phyloP scores from a whole-genome alignment of 2,329 filamentous ascomycete species.

The Sarocladiaceae sp. region DNA sequence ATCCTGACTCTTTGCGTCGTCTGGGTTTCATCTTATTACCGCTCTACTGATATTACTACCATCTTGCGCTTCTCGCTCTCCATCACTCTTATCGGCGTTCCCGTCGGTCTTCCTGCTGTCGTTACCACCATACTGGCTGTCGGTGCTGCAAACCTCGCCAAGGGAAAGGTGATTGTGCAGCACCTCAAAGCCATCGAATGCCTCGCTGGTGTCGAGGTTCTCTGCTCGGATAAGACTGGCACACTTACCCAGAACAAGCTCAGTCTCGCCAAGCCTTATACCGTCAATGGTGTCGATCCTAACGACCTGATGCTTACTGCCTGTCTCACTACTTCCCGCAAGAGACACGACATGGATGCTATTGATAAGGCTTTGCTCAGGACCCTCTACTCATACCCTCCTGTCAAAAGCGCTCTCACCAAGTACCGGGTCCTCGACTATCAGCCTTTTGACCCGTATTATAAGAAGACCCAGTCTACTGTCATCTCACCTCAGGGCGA shows the following conservation, averaged over 20 bases:
- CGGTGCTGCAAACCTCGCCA: constrained; percentile 84
- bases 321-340: constrained; percentile 83
- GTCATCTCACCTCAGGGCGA: constrained; percentile 82
- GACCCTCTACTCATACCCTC: constrained; percentile 75
- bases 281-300: constrained; percentile 73
- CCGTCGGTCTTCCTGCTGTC: constrained; percentile 88
- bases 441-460: constrained; percentile 86
- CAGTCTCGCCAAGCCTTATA: constrained; percentile 79
- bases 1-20: constrained; percentile 76
- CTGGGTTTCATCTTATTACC: constrained; percentile 89
- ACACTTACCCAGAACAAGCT: constrained; percentile 94
- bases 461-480: constrained; percentile 84
- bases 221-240: constrained; percentile 92
- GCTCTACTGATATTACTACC: constrained; percentile 71
- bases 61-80: constrained; percentile 84
- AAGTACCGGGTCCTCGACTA: constrained; percentile 85
- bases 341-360: constrained; percentile 93
- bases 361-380: constrained; percentile 96
- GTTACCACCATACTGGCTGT: constrained; percentile 95
- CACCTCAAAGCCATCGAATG: constrained; percentile 91
- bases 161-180: constrained; percentile 91
- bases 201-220: constrained; percentile 86
- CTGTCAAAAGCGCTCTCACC: constrained; percentile 73
- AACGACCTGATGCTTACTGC: constrained; percentile 92
- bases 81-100: constrained; percentile 88